Evolutionary conservation across 2,329 filamentous ascomycete genomes (phyloP).

Genomic region (Penicillium sp.): DNA sequence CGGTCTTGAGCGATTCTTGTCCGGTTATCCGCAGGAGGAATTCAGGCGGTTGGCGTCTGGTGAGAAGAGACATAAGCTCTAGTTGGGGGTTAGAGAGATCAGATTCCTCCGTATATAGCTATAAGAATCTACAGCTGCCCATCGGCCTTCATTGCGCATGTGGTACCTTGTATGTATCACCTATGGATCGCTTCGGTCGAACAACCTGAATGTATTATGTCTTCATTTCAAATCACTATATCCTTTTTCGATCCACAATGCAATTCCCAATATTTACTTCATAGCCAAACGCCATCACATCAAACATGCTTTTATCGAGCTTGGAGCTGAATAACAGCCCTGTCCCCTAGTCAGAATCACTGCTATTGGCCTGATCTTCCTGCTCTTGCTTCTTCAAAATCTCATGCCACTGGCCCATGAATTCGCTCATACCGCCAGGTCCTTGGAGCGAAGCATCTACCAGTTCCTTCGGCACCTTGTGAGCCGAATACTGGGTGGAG

Average conservation of each 20-base stretch:
- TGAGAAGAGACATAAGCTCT: conserved; percentile 93
- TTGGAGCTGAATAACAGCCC: background rate
- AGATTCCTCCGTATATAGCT: conserved; percentile 1
- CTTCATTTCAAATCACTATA: background rate
- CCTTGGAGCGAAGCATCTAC: conserved; percentile 66
- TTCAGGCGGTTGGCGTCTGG: conserved; percentile 80
- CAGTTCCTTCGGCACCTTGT: conserved; percentile 91
- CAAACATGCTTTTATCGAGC: conserved; percentile 1
- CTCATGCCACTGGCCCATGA: conserved; percentile 70
- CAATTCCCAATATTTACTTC: background rate
- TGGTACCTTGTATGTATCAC: too few species aligned
- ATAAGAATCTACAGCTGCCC: background rate
- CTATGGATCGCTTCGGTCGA: background rate
- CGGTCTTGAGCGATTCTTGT: conserved; percentile 74
- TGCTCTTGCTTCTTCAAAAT: conserved; percentile 46
- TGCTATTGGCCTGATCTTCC: conserved; percentile 37
- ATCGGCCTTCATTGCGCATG: background rate
- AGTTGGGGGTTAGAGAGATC: conserved; percentile 19
- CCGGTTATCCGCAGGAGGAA: conserved; percentile 79
- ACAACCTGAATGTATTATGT: background rate
- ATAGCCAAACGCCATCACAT: conserved; percentile 14
- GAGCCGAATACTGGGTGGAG: conserved; percentile 84
- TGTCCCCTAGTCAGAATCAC: conserved; percentile 29
- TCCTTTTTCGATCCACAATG: background rate
- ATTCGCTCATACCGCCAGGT: conserved; percentile 74